phyloP scores from a whole-genome alignment of 192 early-diverging fungal species.

The Geosiphon pyriformis region DNA sequence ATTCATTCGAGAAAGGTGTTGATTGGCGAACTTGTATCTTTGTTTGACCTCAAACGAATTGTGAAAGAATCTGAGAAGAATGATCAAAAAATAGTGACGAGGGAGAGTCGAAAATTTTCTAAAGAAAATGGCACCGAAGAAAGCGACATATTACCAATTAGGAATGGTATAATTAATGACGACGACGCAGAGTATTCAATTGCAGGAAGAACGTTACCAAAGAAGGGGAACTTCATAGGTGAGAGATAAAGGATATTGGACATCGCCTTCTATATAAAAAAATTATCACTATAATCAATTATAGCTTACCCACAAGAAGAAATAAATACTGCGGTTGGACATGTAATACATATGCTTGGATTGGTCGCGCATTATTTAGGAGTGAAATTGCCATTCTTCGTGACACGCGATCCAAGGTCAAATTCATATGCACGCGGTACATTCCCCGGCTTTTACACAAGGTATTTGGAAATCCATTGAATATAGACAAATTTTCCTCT shows the following conservation, averaged over 20 bases:
- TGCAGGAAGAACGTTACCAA: constrained; percentile 36
- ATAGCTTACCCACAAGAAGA: constrained; percentile 40
- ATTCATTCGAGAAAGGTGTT: constrained; percentile 40
- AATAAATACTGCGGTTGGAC: constrained; percentile 48
- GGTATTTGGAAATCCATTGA: constrained; percentile 23
- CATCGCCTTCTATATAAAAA: constrained; percentile 11
- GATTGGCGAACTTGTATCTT: constrained; percentile 41
- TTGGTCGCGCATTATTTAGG: constrained; percentile 48
- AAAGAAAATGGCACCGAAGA: neutral
- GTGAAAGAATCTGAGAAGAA: constrained; percentile 22
- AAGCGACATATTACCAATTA: neutral
- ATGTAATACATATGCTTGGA: constrained; percentile 45
- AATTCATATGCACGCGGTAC: constrained; percentile 12
- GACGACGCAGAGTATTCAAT: constrained; percentile 32
- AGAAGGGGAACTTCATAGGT: constrained; percentile 37
- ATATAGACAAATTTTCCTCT: constrained; percentile 2
- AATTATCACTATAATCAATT: neutral
- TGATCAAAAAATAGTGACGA: too few species aligned
- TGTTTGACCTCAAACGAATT: constrained; percentile 44
- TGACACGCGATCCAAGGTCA: constrained; percentile 2
- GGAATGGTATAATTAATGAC: constrained; percentile 10
- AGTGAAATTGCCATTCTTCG: constrained; percentile 47
- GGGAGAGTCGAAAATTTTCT: too few species aligned
- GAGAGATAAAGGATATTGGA: neutral
- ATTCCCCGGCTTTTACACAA: neutral